These are phyloP conservation scores for Coniophora puteana DNA, from an alignment of 1,284 basidiomycete genomes.

Conservation along the genomic window DNA sequence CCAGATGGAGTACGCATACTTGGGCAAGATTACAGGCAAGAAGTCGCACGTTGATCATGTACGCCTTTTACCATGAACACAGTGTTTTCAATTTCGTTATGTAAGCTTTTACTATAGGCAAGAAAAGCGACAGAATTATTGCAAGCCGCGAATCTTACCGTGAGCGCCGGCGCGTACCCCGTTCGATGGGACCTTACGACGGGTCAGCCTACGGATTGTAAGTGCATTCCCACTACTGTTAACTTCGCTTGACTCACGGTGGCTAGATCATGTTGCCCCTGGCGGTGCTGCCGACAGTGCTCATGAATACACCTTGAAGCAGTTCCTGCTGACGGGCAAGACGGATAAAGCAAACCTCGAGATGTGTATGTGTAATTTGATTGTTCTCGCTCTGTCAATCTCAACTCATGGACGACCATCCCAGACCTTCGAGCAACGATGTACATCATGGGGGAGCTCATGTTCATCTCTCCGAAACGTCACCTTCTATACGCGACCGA, in stretches of 20 bases:
- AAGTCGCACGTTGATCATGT: conserved; percentile 43
- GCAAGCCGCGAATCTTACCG: conserved; percentile 37
- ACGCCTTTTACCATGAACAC: conserved; percentile 12
- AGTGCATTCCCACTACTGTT: conserved; percentile 15
- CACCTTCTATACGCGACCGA: conserved; percentile 71
- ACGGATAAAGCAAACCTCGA: conserved; percentile 55
- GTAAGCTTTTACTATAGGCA: conserved; percentile 32
- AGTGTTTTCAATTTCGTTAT: background rate
- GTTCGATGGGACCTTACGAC: conserved; percentile 42
- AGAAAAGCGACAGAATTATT: conserved; percentile 49
- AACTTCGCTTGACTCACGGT: conserved; percentile 2
- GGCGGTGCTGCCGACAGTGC: conserved; percentile 67
- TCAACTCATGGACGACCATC: conserved; percentile 8
- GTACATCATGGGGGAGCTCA: conserved; percentile 58
- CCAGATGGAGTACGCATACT: conserved; percentile 57
- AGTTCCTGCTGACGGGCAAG: conserved; percentile 60
- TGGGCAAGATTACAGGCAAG: conserved; percentile 52
- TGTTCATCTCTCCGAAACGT: conserved; percentile 64
- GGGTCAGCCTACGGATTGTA: conserved; percentile 39
- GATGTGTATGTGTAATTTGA: conserved; percentile 67
- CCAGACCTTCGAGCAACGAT: conserved; percentile 63
- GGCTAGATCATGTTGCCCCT: conserved; percentile 48
- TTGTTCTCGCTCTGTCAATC: background rate
- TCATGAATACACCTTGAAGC: conserved; percentile 75
- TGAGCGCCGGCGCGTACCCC: conserved; percentile 54